phyloP scores from a whole-genome alignment of 2,329 filamentous ascomycete genomes.

The Diaporthe aspalathi region DNA sequence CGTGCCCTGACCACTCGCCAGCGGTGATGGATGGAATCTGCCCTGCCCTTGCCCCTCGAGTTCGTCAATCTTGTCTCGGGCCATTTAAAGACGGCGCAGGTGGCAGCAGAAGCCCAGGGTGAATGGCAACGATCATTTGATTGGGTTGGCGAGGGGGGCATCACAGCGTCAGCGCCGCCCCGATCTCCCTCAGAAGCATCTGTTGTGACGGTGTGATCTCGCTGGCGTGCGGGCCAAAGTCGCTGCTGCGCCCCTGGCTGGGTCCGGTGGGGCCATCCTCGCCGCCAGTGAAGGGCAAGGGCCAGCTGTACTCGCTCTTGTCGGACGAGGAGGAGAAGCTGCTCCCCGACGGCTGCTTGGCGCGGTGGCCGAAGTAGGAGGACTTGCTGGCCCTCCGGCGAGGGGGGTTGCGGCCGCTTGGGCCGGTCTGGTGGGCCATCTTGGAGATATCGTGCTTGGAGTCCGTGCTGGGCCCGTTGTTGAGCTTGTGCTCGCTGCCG shows the following conservation, averaged over 20 bases:
- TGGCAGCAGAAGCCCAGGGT: background rate
- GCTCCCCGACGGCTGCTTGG: slow-evolving; percentile 19
- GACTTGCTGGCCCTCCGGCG: slow-evolving; percentile 27
- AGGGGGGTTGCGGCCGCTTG: background rate
- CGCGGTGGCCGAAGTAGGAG: slow-evolving; percentile 25
- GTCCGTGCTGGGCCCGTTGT: background rate
- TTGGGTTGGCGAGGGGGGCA: background rate
- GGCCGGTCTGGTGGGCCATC: slow-evolving; percentile 1
- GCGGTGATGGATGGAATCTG: background rate
- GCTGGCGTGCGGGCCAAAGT: background rate
- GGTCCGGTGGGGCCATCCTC: slow-evolving; percentile 6
- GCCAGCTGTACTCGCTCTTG: slow-evolving; percentile 27
- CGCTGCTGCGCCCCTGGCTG: slow-evolving; percentile 8
- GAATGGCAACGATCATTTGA: background rate
- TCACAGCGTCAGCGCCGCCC: slow-evolving; percentile 26
- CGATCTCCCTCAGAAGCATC: slow-evolving; percentile 23
- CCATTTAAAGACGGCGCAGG: background rate
- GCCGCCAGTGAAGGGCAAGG: background rate
- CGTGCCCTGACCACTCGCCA: background rate
- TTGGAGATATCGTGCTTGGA: slow-evolving; percentile 17
- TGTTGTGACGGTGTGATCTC: slow-evolving; percentile 25
- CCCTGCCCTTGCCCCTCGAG: background rate
- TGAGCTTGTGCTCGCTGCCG: slow-evolving; percentile 13
- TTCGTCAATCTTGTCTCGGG: background rate
- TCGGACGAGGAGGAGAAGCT: slow-evolving; percentile 25